Evolutionary conservation across 2,329 filamentous ascomycete genomes (phyloP).

Genomic region (Colletotrichum sp.): DNA sequence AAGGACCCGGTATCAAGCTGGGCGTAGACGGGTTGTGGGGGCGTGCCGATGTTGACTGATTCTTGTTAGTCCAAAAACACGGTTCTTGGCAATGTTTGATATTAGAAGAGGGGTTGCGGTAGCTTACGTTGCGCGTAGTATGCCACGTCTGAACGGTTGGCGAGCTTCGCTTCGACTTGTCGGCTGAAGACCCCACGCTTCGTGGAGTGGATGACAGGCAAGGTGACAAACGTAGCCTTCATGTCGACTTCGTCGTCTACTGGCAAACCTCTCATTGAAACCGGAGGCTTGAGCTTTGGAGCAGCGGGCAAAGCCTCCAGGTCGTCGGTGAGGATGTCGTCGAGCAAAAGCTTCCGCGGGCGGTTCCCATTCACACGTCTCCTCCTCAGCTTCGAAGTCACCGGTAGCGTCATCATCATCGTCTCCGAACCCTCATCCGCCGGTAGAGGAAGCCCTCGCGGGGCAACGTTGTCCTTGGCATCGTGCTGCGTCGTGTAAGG

Average conservation of each 20-base stretch:
- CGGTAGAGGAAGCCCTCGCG: conserved; percentile 7
- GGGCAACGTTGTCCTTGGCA: background rate
- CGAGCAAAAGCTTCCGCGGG: conserved; percentile 1
- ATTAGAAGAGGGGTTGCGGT: background rate
- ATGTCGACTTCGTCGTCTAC: conserved; percentile 11
- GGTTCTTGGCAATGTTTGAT: background rate
- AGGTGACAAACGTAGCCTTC: conserved; percentile 25
- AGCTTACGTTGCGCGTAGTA: conserved; percentile 54
- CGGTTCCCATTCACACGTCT: background rate
- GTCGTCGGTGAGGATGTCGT: background rate
- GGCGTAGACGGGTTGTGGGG: conserved; percentile 56
- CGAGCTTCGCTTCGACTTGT: conserved; percentile 47
- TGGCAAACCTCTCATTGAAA: background rate
- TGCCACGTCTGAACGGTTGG: conserved; percentile 57
- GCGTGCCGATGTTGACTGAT: conserved; percentile 54
- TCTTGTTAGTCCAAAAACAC: background rate
- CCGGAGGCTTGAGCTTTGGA: background rate
- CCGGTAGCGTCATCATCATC: conserved; percentile 14
- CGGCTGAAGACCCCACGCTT: conserved; percentile 41
- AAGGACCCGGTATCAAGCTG: conserved; percentile 66
- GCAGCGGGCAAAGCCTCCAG: background rate
- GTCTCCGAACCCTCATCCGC: background rate
- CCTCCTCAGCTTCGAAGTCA: background rate
- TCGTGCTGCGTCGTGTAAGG: conserved; percentile 6
- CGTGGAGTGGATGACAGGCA: conserved; percentile 34